Base-by-base conservation (phyloP, 345 rosid genomes). In the Rhodamnia argentea region DNA sequence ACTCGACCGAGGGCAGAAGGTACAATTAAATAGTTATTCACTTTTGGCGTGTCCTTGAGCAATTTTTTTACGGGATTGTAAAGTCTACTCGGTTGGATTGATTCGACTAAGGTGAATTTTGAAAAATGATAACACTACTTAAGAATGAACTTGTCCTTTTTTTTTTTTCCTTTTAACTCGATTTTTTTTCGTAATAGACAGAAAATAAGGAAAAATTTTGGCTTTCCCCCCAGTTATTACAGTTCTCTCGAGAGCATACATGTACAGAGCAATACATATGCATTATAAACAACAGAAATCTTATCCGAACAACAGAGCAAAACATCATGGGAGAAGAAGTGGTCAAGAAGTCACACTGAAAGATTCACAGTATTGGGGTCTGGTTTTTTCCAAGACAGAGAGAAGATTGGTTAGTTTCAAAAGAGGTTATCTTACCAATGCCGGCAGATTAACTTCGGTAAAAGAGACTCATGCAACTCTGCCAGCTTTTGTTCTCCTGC, bases 1-100 rank as follows among this genome's bases (percentile, higher is more conserved):
- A 32, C 13, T n/a, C n/a, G n/a, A 1, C 4, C 10, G 9, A 2
- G 4, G 3, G 44, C 22, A 1, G 13, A 8, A 16, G 18, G 16
- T 13, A n/a, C 9, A 6, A 3, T 13, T 13, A 13, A 59, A 59
- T 58, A n/a, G 1, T 13, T 59, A 59, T n/a, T n/a, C n/a, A n/a
- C n/a, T n/a, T n/a, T n/a, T n/a, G n/a, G n/a, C n/a, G n/a, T n/a
- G n/a, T n/a, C n/a, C n/a, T n/a, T n/a, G n/a, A n/a, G n/a, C n/a
- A n/a, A n/a, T n/a, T n/a, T n/a, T n/a, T n/a, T n/a, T n/a, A n/a
- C n/a, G n/a, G 52, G 52, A 51, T 51, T 51, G n/a, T 51, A 4
- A 51, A 51, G 52, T 51, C 52, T 12, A 12, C 52, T 51, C 52
- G 14, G 6, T 27, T 1, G 5, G 15, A 16, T 13, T 7, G 32